Percentiles rank a stretch among this genome's conserved stretches.
Conservation (phyloP, 2,329 filamentous ascomycete genomes). For the Ceratocystis ficicola region DNA sequence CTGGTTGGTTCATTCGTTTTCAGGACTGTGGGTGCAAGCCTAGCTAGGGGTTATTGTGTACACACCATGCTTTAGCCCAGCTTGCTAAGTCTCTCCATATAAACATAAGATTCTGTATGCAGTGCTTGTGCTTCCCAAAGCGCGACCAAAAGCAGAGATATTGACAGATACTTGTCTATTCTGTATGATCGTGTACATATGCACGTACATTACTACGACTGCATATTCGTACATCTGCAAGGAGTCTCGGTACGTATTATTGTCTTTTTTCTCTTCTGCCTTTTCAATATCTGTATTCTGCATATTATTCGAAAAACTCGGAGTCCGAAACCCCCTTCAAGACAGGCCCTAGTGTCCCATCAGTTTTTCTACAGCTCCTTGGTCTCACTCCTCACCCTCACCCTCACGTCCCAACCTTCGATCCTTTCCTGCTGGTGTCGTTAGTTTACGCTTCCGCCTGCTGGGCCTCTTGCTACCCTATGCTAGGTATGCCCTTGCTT, state of each 20-base stretch:
- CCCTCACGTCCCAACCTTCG: not conserved
- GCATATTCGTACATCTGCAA: not conserved
- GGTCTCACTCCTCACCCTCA: not conserved
- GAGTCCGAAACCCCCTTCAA: not conserved
- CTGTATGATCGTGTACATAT: not conserved
- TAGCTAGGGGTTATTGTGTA: not conserved
- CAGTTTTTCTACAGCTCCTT: not conserved
- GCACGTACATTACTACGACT: not conserved
- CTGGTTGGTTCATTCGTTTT: conserved; percentile 3
- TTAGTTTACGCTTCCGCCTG: conserved; percentile 4
- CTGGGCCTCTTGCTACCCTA: not conserved
- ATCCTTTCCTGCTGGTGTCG: not conserved
- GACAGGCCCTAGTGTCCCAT: not conserved
- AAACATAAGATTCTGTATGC: not conserved
- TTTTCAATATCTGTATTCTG: not conserved
- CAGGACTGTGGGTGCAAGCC: not conserved
- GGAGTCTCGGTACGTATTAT: not conserved
- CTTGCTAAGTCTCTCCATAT: not conserved
- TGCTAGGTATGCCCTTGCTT: not conserved
- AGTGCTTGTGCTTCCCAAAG: not conserved
- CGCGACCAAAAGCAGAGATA: not conserved
- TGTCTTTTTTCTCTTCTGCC: not conserved
- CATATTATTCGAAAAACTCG: not conserved
- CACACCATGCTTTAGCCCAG: not conserved
- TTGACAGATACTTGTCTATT: not conserved